phyloP scores from a whole-genome alignment of 2,329 filamentous ascomycete genomes.

The Apiospora malaysiana region DNA sequence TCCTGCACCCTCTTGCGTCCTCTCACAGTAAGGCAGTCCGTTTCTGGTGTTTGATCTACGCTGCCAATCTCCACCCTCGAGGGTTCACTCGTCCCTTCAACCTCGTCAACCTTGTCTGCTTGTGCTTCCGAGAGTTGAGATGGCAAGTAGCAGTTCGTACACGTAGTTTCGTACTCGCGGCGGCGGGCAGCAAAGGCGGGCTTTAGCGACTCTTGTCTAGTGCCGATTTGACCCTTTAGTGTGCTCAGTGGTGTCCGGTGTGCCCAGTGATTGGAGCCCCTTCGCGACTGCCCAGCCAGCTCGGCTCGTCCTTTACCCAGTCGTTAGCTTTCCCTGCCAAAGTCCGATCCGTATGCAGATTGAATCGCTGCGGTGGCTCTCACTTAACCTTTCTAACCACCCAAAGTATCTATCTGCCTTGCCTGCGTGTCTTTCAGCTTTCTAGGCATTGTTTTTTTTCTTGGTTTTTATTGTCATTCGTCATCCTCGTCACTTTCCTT shows the following conservation, averaged over 20 bases:
- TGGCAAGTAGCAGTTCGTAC: background rate
- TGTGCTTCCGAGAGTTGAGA: background rate
- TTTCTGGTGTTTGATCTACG: slow-evolving; percentile 12
- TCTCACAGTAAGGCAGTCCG: slow-evolving; percentile 6
- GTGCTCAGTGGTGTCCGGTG: background rate
- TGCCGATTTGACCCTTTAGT: background rate
- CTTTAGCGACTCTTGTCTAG: background rate
- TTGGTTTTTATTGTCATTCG: background rate
- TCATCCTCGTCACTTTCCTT: slow-evolving; percentile 9
- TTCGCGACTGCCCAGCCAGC: slow-evolving; percentile 6
- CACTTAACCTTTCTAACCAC: background rate
- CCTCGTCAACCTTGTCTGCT: too few species aligned
- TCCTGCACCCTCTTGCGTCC: too few species aligned
- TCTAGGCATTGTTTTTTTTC: slow-evolving; percentile 7
- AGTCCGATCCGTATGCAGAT: background rate
- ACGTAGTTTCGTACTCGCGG: background rate
- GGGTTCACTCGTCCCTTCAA: background rate
- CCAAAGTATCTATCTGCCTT: background rate
- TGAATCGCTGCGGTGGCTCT: slow-evolving; percentile 8
- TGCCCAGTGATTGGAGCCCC: slow-evolving; percentile 1
- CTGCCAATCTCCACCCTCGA: slow-evolving; percentile 13
- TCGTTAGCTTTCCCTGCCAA: background rate
- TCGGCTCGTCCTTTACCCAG: slow-evolving; percentile 2
- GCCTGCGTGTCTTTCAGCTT: background rate
- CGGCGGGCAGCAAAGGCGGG: background rate